Base-by-base conservation (phyloP, 129 eudicot genomes). In the Mikania micrantha region DNA sequence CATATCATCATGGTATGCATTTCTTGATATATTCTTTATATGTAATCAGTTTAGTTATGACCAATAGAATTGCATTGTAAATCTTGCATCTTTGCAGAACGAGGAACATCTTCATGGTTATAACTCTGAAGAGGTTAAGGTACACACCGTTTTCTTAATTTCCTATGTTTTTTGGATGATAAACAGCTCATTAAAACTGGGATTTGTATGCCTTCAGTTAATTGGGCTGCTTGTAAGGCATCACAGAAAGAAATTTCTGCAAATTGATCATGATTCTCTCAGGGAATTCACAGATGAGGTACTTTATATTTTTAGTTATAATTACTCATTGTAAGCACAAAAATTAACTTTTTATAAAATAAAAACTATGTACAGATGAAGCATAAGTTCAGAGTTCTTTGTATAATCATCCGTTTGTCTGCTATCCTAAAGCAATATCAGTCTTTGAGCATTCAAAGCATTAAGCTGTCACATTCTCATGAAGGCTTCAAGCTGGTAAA, bases 91-190 rank as follows among this genome's bases (percentile, higher is more conserved):
- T 74, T 25, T 24, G 60, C 88, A 88, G 96, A 79, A 84, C 5
- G 87, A 88, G 42, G 78, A 82, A 66, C 94, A 88, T 64, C 96
- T 91, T 62, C 88, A 73, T 67, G 97, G 96, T 25, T 88, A 85
- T 68, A 64, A 67, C 21, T 9, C 52, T 19, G 88, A 85, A 67
- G 97, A 91, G 84, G 82, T 85, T 70, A 81, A 83, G 91, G 96
- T 88, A 49, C 59, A 39, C 59, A 8, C 38, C 61, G 22, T 36
- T 24, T 69, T 60, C 53, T 64, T 71, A 54, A 15, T 60, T 12
- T 24, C 20, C 12, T 41, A 35, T n/a, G n/a, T n/a, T 25, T 24
- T 6, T 67, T 48, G 35, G 34, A 72, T 15, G 11, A 27, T 69
- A 9, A 21, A 68, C 20, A 1, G 36, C 44, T 64, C 41, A 44